phyloP scores from a whole-genome alignment of 805 yeast species.

The Teunomyces kruisii region DNA sequence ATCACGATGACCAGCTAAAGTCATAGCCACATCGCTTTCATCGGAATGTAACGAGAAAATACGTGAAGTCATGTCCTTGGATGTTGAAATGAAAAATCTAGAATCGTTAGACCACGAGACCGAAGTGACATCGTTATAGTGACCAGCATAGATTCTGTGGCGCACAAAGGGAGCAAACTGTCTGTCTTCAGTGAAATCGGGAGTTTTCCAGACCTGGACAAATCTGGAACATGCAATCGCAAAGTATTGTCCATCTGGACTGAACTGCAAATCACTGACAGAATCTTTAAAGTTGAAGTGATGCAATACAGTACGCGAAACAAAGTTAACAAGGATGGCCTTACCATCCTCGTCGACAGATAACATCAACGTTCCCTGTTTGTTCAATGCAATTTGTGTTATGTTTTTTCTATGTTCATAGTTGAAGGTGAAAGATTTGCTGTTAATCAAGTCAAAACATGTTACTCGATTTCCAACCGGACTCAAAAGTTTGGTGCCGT shows the following conservation, averaged over 20 bases:
- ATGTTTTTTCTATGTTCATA: slow-evolving; percentile 92
- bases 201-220: slow-evolving; percentile 92
- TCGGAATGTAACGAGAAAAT: slow-evolving; percentile 73
- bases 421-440: slow-evolving; percentile 82
- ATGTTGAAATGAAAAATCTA: slow-evolving; percentile 79
- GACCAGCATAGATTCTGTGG: slow-evolving; percentile 89
- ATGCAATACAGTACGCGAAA: slow-evolving; percentile 80
- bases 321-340: slow-evolving; percentile 86
- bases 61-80: slow-evolving; percentile 87
- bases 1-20: slow-evolving; percentile 91
- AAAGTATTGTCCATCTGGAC: slow-evolving; percentile 85
- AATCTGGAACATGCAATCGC: slow-evolving; percentile 83
- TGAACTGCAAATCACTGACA: slow-evolving; percentile 73
- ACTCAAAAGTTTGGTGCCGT: slow-evolving; percentile 78
- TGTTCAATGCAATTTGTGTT: slow-evolving; percentile 75
- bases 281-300: slow-evolving; percentile 89
- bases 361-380: slow-evolving; percentile 74
- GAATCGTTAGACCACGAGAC: slow-evolving; percentile 91
- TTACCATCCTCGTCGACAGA: slow-evolving; percentile 91
- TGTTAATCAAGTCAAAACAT: slow-evolving; percentile 81
- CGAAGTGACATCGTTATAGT: slow-evolving; percentile 75
- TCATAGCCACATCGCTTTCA: slow-evolving; percentile 72
- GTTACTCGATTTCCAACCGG: slow-evolving; percentile 95
- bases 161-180: slow-evolving; percentile 96
- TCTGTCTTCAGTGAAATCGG: slow-evolving; percentile 73